Evolutionary conservation across 257 asterid genomes (phyloP).

Genomic region (Parsonsia alboflavescens): DNA sequence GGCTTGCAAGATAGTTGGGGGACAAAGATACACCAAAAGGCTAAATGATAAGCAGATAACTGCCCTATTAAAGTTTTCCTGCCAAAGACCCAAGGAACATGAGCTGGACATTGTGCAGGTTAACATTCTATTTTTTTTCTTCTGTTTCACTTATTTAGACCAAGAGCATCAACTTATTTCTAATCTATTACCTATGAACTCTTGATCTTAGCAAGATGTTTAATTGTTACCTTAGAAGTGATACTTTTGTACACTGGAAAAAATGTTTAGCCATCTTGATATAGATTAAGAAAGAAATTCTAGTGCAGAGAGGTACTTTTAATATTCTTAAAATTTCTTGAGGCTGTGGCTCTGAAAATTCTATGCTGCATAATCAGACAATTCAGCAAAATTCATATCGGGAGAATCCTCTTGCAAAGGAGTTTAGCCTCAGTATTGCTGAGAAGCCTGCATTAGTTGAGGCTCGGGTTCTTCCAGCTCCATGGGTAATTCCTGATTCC

Average conservation of each 20-base stretch:
- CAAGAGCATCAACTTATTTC: not conserved
- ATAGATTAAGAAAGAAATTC: not conserved
- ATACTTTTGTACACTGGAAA: not conserved
- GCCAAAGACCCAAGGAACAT: slow-evolving; percentile 33
- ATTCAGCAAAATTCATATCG: slow-evolving; percentile 27
- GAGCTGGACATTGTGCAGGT: slow-evolving; percentile 29
- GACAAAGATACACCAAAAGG: slow-evolving; percentile 31
- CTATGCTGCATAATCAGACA: slow-evolving; percentile 15
- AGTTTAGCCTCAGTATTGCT: slow-evolving; percentile 26
- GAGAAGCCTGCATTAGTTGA: slow-evolving; percentile 28
- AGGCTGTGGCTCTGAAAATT: not conserved
- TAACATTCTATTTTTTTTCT: not conserved
- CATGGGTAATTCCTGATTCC: slow-evolving; percentile 25
- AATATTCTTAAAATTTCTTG: not conserved
- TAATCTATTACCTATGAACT: not conserved
- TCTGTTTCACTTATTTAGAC: not conserved
- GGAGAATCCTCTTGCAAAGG: slow-evolving; percentile 25
- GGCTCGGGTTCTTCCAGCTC: slow-evolving; percentile 34
- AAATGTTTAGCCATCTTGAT: not conserved
- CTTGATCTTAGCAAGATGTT: not conserved
- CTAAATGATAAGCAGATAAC: slow-evolving; percentile 36
- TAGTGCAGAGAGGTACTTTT: not conserved
- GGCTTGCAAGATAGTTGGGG: slow-evolving; percentile 36
- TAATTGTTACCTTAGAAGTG: not conserved
- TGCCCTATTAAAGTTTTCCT: slow-evolving; percentile 26